Conservation (phyloP, 345 rosid genomes). For the Nephelium lappaceum region DNA sequence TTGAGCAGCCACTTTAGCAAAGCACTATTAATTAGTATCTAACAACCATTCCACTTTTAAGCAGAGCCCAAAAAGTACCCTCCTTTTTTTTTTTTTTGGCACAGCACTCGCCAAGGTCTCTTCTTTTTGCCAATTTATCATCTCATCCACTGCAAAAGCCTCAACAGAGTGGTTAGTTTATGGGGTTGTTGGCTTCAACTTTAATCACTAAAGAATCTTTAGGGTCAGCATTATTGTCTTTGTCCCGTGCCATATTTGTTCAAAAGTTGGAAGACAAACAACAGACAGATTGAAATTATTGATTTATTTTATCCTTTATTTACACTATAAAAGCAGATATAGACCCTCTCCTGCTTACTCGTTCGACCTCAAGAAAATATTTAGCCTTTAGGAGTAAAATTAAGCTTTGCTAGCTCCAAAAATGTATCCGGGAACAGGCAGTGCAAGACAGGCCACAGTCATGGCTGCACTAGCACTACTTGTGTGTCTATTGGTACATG, state of each 20-base stretch:
- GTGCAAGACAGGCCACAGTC: constrained; percentile 31
- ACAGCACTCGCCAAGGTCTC: no score
- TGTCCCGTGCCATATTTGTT: neutral
- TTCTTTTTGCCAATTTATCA: neutral
- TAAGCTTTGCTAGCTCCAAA: neutral
- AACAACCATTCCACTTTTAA: neutral
- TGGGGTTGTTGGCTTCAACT: neutral
- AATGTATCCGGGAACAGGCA: constrained; percentile 53
- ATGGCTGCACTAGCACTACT: neutral
- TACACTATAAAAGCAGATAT: neutral
- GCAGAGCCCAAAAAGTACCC: no score
- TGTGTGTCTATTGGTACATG: constrained; percentile 21
- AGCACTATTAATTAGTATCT: neutral
- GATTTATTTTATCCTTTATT: neutral
- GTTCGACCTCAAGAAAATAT: neutral
- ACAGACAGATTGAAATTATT: neutral
- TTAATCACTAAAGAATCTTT: neutral
- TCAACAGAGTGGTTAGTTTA: neutral
- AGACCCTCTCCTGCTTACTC: neutral
- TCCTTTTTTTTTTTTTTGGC: no score
- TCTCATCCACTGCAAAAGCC: neutral
- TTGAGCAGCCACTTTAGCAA: neutral
- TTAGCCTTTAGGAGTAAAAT: no score
- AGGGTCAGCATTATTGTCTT: neutral
- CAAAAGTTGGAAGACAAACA: neutral